Evolutionary conservation across 2,329 filamentous ascomycete genomes (phyloP).

Genomic region (Paraphoma sp.): DNA sequence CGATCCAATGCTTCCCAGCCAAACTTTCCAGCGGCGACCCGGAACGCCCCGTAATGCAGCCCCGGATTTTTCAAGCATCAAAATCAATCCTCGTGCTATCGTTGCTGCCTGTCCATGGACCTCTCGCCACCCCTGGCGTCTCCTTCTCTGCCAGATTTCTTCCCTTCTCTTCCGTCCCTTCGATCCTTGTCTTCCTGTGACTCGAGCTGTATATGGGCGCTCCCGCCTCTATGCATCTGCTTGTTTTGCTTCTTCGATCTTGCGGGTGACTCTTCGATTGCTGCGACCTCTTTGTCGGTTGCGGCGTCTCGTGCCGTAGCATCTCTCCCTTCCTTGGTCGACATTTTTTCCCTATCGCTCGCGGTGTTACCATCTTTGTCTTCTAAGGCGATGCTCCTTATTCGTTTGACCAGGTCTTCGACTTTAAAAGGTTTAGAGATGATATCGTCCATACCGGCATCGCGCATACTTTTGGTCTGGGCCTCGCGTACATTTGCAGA

Average conservation of each 20-base stretch:
- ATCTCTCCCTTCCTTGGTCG: not conserved
- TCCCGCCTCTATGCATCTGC: not conserved
- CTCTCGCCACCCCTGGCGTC: slow-evolving; percentile 12
- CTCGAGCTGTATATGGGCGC: not conserved
- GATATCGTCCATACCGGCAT: slow-evolving; percentile 48
- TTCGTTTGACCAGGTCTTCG: slow-evolving; percentile 40
- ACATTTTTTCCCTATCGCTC: not conserved
- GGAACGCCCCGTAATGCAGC: not conserved
- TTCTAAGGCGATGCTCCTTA: slow-evolving; percentile 26
- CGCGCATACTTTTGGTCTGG: slow-evolving; percentile 42
- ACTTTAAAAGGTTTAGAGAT: slow-evolving; percentile 51
- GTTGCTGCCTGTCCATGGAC: not conserved
- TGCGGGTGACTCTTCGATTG: not conserved
- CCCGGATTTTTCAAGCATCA: not conserved
- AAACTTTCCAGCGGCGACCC: not conserved
- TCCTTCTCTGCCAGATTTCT: slow-evolving; percentile 9
- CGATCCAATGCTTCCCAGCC: not conserved
- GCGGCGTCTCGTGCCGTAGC: not conserved
- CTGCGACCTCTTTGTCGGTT: not conserved
- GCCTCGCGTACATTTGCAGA: slow-evolving; percentile 47
- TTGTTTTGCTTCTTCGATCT: not conserved
- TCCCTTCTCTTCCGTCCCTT: not conserved
- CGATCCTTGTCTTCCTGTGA: not conserved
- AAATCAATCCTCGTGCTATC: not conserved
- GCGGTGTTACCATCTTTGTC: not conserved